Percentiles rank a stretch among this genome's conserved stretches.
These are phyloP conservation scores for Cyphellophora attinorum DNA, from an alignment of 2,329 filamentous ascomycete genomes.

Conservation along the genomic window DNA sequence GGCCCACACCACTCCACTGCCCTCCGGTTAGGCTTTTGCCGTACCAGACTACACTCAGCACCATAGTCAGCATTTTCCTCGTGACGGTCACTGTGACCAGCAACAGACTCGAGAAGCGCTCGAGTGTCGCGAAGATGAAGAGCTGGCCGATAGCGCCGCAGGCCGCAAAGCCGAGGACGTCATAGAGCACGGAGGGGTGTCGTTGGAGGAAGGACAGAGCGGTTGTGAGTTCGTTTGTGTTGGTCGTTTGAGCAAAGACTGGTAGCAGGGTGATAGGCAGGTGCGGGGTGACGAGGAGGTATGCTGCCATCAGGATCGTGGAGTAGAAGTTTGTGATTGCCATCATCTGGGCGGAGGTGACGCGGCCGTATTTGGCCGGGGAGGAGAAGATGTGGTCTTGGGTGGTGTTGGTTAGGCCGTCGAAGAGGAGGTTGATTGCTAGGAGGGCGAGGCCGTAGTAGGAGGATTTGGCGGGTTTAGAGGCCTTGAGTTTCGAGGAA, in stretches of 20 bases:
- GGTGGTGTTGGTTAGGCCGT: slow-evolving; percentile 90
- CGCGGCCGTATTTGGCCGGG: slow-evolving; percentile 57
- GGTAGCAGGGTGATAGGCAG: slow-evolving; percentile 63
- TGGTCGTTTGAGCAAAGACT: slow-evolving; percentile 44
- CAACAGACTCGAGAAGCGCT: slow-evolving; percentile 81
- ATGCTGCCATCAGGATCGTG: slow-evolving; percentile 64
- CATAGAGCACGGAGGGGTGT: slow-evolving; percentile 73
- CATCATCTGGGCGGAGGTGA: slow-evolving; percentile 97
- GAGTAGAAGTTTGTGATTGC: slow-evolving; percentile 89
- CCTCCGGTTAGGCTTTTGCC: slow-evolving; percentile 77
- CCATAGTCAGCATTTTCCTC: slow-evolving; percentile 98
- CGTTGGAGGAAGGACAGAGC: slow-evolving; percentile 71
- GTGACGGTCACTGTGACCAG: slow-evolving; percentile 96
- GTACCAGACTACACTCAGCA: slow-evolving; percentile 88
- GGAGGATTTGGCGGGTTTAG: slow-evolving; percentile 55
- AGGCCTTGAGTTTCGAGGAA: slow-evolving; percentile 30
- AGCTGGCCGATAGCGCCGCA: slow-evolving; percentile 92
- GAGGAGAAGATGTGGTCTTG: slow-evolving; percentile 86
- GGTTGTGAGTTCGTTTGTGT: slow-evolving; percentile 66
- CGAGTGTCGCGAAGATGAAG: slow-evolving; percentile 94
- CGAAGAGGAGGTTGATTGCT: slow-evolving; percentile 82
- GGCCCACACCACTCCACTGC: slow-evolving; percentile 84
- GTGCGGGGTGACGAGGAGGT: slow-evolving; percentile 70
- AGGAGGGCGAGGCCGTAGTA: slow-evolving; percentile 65
- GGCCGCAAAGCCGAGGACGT: slow-evolving; percentile 79